Percentiles rank a stretch among this genome's conserved stretches.
phyloP scores from a whole-genome alignment of 2,329 filamentous ascomycete species.

The Knufia fluminis region DNA sequence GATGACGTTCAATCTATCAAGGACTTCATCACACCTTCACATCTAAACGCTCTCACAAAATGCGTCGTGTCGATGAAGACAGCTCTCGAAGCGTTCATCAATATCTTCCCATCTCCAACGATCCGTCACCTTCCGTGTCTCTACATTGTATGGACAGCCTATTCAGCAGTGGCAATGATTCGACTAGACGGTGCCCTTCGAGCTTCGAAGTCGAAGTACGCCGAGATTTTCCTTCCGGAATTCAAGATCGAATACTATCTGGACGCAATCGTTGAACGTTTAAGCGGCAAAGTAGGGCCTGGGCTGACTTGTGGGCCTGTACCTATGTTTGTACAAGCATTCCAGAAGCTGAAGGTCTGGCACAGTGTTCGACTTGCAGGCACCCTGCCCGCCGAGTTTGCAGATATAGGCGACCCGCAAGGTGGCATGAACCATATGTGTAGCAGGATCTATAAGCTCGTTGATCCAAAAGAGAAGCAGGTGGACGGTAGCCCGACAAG shows the following conservation, averaged over 20 bases:
- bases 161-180: constrained; percentile 60
- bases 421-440: constrained; percentile 7
- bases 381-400: constrained; percentile 7
- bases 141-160: constrained; percentile 62
- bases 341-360: constrained; percentile 62
- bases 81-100: constrained; percentile 3
- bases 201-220: constrained; percentile 54
- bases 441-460: constrained; percentile 7
- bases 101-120: background rate
- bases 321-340: constrained; percentile 51
- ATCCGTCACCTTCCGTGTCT: constrained; percentile 58
- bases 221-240: constrained; percentile 57
- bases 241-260: constrained; percentile 59
- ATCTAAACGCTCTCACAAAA: constrained; percentile 56
- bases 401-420: constrained; percentile 6
- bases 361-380: constrained; percentile 43
- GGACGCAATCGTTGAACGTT: constrained; percentile 58
- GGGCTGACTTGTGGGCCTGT: constrained; percentile 55
- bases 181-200: constrained; percentile 63
- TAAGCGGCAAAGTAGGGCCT: constrained; percentile 56
- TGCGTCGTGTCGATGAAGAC: constrained; percentile 47
- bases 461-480: background rate
- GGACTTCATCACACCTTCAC: constrained; percentile 41
- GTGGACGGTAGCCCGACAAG: background rate
- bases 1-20: constrained; percentile 14